Evolutionary conservation across 768 basidiomycete species (phyloP), one percentile per base, ranked within the genome.

Genomic region (Obba rivulosa): DNA sequence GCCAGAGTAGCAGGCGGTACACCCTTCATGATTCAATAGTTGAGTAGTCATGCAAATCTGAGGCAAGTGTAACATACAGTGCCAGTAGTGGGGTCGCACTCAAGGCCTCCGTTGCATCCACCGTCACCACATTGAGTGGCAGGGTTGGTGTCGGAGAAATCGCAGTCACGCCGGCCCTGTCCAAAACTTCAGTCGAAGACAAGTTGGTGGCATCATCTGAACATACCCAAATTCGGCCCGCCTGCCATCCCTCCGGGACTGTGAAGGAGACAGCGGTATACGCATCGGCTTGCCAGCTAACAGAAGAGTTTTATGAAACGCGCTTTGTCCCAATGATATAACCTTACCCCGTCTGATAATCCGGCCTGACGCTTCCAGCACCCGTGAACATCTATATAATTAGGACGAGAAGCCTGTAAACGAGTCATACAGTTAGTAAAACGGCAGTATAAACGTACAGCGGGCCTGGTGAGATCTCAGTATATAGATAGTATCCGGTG

Each of bases 41-140:
- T 28, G 14, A 28, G 39, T 28, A n/a, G n/a, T 3, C 18, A 5
- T 14, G 14, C 18, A 24, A 13, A 34, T 28, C 35, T 14, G 21
- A 16, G 7, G 8, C 18, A 17, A 35, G 24, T 25, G 2, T 16
- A 18, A 55, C 62, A 46, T 36, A 66, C 71, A 0, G 71, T 72
- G 5, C 71, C 71, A 13, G 62, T 65, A 51, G 56, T 47, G 11
- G 62, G 51, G 52, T 69, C 65, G 45, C 70, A 72, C 18, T 58
- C 41, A 0, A 72, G 58, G 34, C 72, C 72, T 40, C 71, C 68
- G 37, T 66, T 70, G 56, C 71, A 71, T 21, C 69, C 69, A n/a
- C 73, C 72, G 20, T 64, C 65, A 1, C 61, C 37, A 52, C 71
- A 73, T 14, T 65, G 58, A 22, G 61, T 58, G 9, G 68, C 66